Base-by-base conservation (phyloP, 1,284 basidiomycete genomes). In the Anthracocystis walkeri region DNA sequence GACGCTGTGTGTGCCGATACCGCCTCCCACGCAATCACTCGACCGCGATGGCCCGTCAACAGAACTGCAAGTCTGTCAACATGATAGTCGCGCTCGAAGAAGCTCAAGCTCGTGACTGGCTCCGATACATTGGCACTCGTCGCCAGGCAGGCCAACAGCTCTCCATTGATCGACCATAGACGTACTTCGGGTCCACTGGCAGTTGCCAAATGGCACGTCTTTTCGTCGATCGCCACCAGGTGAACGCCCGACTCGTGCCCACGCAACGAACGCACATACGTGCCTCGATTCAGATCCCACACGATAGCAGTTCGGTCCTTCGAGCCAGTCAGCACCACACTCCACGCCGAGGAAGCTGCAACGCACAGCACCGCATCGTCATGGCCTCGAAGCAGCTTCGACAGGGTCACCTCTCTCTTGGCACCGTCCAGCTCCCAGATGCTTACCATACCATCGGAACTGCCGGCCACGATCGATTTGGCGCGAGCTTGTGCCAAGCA, bases 231-330 rank as follows among this genome's bases (percentile, higher is more conserved):
- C 2, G 91, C 88, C 16, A 91, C 91, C 3, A 92, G 87, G 69
- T 90, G 88, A 4, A 97, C 90, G 0, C 89, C 87, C 27, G 88
- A 87, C 0, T 78, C 85, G 41, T 77, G 77, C 40, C 77, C 78
- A 11, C 62, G 74, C 25, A 85, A 75, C 38, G 73, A 58, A 7
- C 78, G 73, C 2, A 83, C 77, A 46, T 80, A 79, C 11, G 68
- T 60, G 27, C 69, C 77, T 27, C 91, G 88, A 81, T 97, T 97
- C 59, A 94, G 88, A 83, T 97, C 95, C 95, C 95, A 98, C 7
- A 97, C 78, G 16, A 92, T 91, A 0, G 92, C 93, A 65, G 90
- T 92, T 1, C 93, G 92, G 78, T 97, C 94, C 75, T 89, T 89
- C 7, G 92, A 92, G 7, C 94, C 94, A 68, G 92, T 95, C 49